Percentiles rank a stretch among this genome's conserved stretches.
These are phyloP conservation scores for Cordyceps farinosa DNA, from an alignment of 2,329 filamentous ascomycete genomes.

Conservation along the genomic window DNA sequence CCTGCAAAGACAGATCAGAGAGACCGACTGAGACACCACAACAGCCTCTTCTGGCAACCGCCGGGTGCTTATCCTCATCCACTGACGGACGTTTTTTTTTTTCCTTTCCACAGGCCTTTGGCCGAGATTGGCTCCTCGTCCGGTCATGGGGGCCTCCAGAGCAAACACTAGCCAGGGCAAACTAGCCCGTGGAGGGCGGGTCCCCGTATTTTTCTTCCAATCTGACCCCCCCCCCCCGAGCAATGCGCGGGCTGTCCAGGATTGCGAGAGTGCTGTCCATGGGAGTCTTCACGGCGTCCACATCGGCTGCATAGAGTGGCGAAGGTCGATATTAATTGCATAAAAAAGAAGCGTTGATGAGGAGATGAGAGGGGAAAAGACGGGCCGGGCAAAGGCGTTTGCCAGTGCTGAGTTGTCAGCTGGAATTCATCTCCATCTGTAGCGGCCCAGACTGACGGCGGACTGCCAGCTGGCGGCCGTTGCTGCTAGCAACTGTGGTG, in stretches of 20 bases:
- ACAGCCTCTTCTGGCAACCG: background rate
- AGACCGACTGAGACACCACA: background rate
- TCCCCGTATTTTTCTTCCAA: conserved; percentile 10
- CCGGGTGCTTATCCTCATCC: background rate
- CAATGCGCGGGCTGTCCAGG: background rate
- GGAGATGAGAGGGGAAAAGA: background rate
- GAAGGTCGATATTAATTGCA: conserved; percentile 9
- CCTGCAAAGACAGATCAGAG: conserved; percentile 14
- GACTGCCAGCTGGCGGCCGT: conserved; percentile 1
- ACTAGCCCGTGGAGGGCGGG: background rate
- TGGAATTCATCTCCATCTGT: background rate
- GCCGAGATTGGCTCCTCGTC: conserved; percentile 7
- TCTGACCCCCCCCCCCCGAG: background rate
- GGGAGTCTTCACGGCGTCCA: background rate
- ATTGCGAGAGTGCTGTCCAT: background rate
- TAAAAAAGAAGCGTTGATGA: background rate
- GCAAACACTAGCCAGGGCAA: background rate
- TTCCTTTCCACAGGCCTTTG: background rate
- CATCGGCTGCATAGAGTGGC: conserved; percentile 7
- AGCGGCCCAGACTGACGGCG: background rate
- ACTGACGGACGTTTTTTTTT: background rate
- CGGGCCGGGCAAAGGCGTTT: background rate
- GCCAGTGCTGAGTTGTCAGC: background rate
- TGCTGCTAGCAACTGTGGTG: background rate
- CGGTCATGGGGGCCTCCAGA: background rate